phyloP scores from a whole-genome alignment of 2,329 filamentous ascomycete genomes.

The Calonectria naviculata region DNA sequence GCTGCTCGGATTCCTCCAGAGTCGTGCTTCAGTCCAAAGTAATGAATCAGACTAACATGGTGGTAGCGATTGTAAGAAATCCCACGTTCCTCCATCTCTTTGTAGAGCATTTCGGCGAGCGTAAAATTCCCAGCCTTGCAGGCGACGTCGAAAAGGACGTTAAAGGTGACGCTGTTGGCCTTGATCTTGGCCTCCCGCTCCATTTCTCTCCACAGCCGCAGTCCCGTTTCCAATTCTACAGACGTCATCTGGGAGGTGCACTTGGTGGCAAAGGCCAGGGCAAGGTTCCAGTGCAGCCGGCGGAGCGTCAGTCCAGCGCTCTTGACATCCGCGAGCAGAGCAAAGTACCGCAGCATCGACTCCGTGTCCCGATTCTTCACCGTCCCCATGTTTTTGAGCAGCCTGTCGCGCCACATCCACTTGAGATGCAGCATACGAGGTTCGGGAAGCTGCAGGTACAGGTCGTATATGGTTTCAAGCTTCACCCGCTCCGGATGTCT shows the following conservation, averaged over 20 bases:
- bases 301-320: slow-evolving; percentile 76
- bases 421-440: slow-evolving; percentile 63
- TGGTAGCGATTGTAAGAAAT: slow-evolving; percentile 82
- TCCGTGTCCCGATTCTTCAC: slow-evolving; percentile 65
- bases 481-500: slow-evolving; percentile 53
- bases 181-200: slow-evolving; percentile 75
- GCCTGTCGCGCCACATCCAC: slow-evolving; percentile 65
- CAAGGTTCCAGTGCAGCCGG: slow-evolving; percentile 82
- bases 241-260: slow-evolving; percentile 71
- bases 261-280: slow-evolving; percentile 81
- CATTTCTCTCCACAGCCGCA: slow-evolving; percentile 91
- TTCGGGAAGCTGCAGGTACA: slow-evolving; percentile 63
- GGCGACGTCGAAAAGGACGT: slow-evolving; percentile 90
- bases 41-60: slow-evolving; percentile 85
- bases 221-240: slow-evolving; percentile 68
- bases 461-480: slow-evolving; percentile 58
- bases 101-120: slow-evolving; percentile 85
- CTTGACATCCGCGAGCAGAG: slow-evolving; percentile 85
- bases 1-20: slow-evolving; percentile 78
- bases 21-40: slow-evolving; percentile 80
- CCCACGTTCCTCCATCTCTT: slow-evolving; percentile 80
- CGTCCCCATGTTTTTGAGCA: slow-evolving; percentile 77
- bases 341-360: slow-evolving; percentile 85
- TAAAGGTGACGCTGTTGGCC: slow-evolving; percentile 86
- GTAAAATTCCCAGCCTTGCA: slow-evolving; percentile 86